phyloP scores from a whole-genome alignment of 257 asterid species.

The Solanum sparsipilum region DNA sequence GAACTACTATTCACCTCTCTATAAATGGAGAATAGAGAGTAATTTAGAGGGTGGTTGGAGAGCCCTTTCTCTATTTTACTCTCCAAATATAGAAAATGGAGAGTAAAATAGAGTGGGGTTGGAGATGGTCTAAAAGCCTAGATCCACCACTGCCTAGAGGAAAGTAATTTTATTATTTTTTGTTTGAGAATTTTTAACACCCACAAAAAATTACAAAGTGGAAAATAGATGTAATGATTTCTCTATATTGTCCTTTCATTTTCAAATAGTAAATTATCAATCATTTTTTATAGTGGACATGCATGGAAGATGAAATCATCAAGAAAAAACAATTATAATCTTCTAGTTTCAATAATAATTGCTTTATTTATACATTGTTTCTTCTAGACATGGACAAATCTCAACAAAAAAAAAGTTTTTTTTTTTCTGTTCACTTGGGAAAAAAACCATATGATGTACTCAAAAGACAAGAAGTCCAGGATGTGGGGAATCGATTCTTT shows the following conservation, averaged over 20 bases:
- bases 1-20: too few relatives aligned
- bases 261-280: background rate
- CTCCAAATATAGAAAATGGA: too few relatives aligned
- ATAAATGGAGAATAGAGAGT: too few relatives aligned
- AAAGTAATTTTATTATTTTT: background rate
- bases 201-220: background rate
- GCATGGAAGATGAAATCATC: background rate
- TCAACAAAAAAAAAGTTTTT: too few relatives aligned
- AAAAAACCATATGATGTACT: background rate
- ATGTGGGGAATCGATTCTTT: background rate
- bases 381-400: background rate
- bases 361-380: too few relatives aligned
- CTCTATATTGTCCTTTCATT: background rate
- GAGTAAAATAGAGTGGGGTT: too few relatives aligned
- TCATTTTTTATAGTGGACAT: background rate
- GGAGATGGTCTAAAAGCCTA: too few relatives aligned
- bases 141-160: too few relatives aligned
- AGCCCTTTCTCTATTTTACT: too few relatives aligned
- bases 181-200: background rate
- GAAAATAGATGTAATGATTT: background rate
- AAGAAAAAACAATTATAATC: too few relatives aligned
- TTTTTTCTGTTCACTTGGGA: background rate
- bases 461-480: background rate
- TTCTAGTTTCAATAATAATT: too few relatives aligned
- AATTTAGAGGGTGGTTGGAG: too few relatives aligned